A percentile compares a stretch with the other conserved stretches of the same genome.
Conservation (phyloP, 2,329 filamentous ascomycete genomes). For the Coniochaeta sp. region DNA sequence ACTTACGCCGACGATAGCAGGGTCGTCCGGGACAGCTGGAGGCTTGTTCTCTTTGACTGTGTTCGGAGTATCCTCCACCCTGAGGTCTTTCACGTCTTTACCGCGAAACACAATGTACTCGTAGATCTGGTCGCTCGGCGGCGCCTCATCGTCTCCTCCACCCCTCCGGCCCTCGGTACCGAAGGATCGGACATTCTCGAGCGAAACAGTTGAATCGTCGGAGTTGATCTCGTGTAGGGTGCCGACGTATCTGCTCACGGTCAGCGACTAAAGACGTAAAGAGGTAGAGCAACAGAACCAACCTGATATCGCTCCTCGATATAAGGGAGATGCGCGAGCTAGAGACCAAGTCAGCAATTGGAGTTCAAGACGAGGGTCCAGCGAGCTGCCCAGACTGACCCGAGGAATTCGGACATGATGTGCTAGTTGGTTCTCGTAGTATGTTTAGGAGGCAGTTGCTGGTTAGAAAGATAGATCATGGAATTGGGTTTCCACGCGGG, state of each 20-base stretch:
- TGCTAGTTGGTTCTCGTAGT: not conserved
- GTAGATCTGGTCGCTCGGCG: slow-evolving; percentile 81
- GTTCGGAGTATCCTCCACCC: slow-evolving; percentile 77
- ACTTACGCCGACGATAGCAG: slow-evolving; percentile 96
- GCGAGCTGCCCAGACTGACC: slow-evolving; percentile 32
- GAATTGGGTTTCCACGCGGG: not conserved
- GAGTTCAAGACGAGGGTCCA: slow-evolving; percentile 13
- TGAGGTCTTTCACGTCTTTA: slow-evolving; percentile 96
- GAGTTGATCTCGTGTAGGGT: slow-evolving; percentile 97
- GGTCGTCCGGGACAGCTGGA: slow-evolving; percentile 81
- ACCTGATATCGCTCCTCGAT: slow-evolving; percentile 97
- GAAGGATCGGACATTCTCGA: slow-evolving; percentile 91
- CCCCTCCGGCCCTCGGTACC: slow-evolving; percentile 86
- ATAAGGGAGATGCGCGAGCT: slow-evolving; percentile 94
- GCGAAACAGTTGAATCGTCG: slow-evolving; percentile 89
- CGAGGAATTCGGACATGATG: slow-evolving; percentile 53
- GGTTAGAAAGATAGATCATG: not conserved
- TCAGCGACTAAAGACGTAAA: slow-evolving; percentile 19
- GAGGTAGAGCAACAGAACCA: slow-evolving; percentile 26
- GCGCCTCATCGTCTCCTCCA: slow-evolving; percentile 73
- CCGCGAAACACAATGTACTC: slow-evolving; percentile 98
- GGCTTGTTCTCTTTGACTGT: slow-evolving; percentile 67
- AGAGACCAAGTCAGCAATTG: slow-evolving; percentile 23
- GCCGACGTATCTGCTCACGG: slow-evolving; percentile 72
- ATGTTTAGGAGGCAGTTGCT: not conserved